Conservation (phyloP, 2,329 filamentous ascomycete species). For the Salinomyces thailandicus region DNA sequence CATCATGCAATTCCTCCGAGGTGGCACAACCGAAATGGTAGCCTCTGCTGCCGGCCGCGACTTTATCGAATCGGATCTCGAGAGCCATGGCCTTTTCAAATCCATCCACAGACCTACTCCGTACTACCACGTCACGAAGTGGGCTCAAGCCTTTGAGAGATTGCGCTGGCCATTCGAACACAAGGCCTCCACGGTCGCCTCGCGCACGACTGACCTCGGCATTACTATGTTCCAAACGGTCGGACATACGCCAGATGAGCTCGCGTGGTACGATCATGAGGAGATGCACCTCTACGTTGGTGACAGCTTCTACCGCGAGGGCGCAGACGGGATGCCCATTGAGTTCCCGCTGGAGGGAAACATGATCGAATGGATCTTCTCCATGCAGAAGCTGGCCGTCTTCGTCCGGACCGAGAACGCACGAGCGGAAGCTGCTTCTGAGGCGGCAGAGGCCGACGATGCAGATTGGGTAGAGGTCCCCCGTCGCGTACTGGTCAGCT, state of each 20-base stretch:
- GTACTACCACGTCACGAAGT: constrained; percentile 32
- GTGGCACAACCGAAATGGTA: constrained; percentile 21
- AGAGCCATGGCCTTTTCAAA: constrained; percentile 32
- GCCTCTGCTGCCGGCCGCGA: constrained; percentile 28
- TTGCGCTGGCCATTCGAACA: constrained; percentile 17
- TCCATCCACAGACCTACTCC: constrained; percentile 29
- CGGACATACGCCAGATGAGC: constrained; percentile 38
- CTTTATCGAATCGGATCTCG: constrained; percentile 33
- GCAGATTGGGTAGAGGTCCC: constrained; percentile 15
- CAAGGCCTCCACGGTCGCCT: not conserved
- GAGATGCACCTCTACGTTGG: constrained; percentile 38
- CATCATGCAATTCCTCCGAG: constrained; percentile 27
- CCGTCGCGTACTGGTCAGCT: constrained; percentile 20
- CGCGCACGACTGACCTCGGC: constrained; percentile 17
- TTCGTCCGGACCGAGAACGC: constrained; percentile 28
- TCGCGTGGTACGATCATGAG: constrained; percentile 36
- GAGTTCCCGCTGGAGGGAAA: constrained; percentile 30
- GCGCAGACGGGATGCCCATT: constrained; percentile 28
- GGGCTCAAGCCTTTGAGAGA: constrained; percentile 30
- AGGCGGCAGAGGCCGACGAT: constrained; percentile 11
- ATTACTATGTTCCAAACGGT: constrained; percentile 38
- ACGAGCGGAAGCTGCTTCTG: constrained; percentile 9
- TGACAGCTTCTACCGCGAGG: constrained; percentile 36
- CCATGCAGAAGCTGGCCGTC: constrained; percentile 26
- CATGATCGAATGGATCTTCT: constrained; percentile 30